Base-by-base conservation (phyloP, 2,329 filamentous ascomycete species). In the Diaporthe humulicola region DNA sequence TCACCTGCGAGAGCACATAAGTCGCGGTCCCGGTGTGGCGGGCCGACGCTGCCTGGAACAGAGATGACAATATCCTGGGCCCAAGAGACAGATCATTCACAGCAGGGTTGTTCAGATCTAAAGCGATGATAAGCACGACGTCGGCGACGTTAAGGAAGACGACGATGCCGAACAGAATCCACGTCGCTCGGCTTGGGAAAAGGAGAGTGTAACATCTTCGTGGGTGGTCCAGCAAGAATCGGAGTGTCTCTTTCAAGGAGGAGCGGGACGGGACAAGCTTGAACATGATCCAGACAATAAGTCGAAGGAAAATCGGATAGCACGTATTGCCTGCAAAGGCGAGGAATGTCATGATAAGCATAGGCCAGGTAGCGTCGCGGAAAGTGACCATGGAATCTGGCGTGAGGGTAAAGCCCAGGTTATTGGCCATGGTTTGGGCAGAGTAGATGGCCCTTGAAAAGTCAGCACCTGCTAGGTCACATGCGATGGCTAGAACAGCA, bases 161-260 rank as follows among this genome's bases (percentile, higher is more conserved):
- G 4, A 91, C 83, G 38, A 87, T 86, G 36, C 83, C 81, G 3
- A 89, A 83, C 0, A 92, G 85, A 77, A 87, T 88, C 89, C 89
- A 92, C 0, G 91, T 92, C 12, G 90, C 87, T n/a, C 83, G 82
- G 42, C 87, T 85, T 0, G 90, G 91, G 77, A 93, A 93, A 4
- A 93, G 86, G 4, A 91, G 86, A 5, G 90, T 92, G 78, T 91
- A 93, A 77, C 90, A 92, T 9, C 91, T 85, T 60, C 91, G 86
- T 0, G 91, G 91, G 79, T 93, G 90, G 70, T 92, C 87, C 15
- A 93, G 86, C 0, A 93, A 83, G 76, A 92, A 93, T 1, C 84
- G 81, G 0, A 92, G 81, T 0, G 88, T 81, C 48, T 88, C 86
- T 2, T 82, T 81, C 64, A 85, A 86, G 0, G 81, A 78, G 0